Conservation (phyloP, 108 stramenopile species). For the Cyclostephanos tholiformis region DNA sequence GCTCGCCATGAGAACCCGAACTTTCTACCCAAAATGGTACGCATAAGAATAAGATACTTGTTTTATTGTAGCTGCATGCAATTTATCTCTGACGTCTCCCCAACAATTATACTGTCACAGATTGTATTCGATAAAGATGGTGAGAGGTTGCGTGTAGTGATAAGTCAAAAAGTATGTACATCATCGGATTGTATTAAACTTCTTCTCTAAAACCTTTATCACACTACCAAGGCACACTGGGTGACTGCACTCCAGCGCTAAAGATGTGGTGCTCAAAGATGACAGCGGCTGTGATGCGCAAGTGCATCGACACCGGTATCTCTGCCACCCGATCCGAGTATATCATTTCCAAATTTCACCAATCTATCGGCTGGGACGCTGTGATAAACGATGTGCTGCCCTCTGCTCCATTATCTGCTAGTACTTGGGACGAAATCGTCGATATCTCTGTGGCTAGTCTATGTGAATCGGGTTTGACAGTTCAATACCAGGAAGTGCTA, state of each 20-base stretch:
- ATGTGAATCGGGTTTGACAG: constrained; percentile 8
- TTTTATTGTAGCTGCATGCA: not conserved
- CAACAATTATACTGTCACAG: constrained; percentile 15
- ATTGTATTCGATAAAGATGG: constrained; percentile 70
- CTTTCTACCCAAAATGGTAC: not conserved
- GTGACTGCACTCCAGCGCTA: constrained; percentile 51
- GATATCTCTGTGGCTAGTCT: constrained; percentile 21
- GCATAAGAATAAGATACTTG: not conserved
- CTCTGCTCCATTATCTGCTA: constrained; percentile 51
- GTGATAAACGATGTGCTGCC: constrained; percentile 38
- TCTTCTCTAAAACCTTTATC: not conserved
- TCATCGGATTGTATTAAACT: not conserved
- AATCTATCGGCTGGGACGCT: constrained; percentile 54
- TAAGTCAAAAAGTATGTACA: too few relatives aligned
- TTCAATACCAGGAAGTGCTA: constrained; percentile 24
- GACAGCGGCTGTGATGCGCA: constrained; percentile 28
- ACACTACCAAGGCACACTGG: constrained; percentile 37
- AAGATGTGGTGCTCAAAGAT: constrained; percentile 43
- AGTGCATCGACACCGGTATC: constrained; percentile 7
- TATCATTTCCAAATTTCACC: constrained; percentile 39
- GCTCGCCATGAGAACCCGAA: not conserved
- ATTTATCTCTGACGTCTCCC: not conserved
- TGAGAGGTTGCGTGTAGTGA: constrained; percentile 6
- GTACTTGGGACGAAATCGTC: constrained; percentile 57
- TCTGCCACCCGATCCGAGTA: constrained; percentile 9